Evolutionary conservation across 805 yeast species (phyloP).

Genomic region (Pichia eremophila): DNA sequence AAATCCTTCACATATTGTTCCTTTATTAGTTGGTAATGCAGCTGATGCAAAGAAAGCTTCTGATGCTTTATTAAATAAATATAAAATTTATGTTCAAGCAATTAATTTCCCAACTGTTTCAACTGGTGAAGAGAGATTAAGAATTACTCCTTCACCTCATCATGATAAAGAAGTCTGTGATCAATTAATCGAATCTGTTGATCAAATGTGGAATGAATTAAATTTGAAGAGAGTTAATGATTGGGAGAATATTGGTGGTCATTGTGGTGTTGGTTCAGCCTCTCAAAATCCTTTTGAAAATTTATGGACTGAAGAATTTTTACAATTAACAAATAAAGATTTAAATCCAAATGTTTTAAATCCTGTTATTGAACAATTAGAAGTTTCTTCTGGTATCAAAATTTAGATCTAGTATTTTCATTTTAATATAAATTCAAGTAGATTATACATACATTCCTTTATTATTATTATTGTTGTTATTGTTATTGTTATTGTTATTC

Average conservation of each 20-base stretch:
- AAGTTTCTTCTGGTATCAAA: constrained; percentile 59
- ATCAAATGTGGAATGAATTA: constrained; percentile 68
- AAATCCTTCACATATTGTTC: constrained; percentile 95
- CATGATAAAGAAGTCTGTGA: constrained; percentile 73
- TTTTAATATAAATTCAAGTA: too few relatives aligned
- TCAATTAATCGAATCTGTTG: constrained; percentile 68
- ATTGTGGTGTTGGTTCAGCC: constrained; percentile 73
- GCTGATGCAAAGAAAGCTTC: constrained; percentile 86
- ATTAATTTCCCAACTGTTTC: constrained; percentile 98
- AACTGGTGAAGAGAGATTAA: constrained; percentile 87
- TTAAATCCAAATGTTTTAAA: constrained; percentile 59
- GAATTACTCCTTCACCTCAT: constrained; percentile 99
- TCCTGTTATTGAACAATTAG: constrained; percentile 54
- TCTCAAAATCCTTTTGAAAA: constrained; percentile 40
- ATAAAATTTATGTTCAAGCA: constrained; percentile 92
- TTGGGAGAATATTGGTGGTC: constrained; percentile 79
- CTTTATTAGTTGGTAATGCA: constrained; percentile 91
- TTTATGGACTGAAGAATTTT: constrained; percentile 82
- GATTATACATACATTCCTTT: too few relatives aligned
- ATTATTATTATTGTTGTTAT: too few relatives aligned
- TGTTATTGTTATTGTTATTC: too few relatives aligned
- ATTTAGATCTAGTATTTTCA: neutral
- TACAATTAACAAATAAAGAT: constrained; percentile 51
- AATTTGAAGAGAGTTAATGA: constrained; percentile 64
- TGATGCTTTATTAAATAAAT: constrained; percentile 74